Evolutionary conservation across 345 rosid species (phyloP).

Genomic region (Eucalyptus cloeziana): DNA sequence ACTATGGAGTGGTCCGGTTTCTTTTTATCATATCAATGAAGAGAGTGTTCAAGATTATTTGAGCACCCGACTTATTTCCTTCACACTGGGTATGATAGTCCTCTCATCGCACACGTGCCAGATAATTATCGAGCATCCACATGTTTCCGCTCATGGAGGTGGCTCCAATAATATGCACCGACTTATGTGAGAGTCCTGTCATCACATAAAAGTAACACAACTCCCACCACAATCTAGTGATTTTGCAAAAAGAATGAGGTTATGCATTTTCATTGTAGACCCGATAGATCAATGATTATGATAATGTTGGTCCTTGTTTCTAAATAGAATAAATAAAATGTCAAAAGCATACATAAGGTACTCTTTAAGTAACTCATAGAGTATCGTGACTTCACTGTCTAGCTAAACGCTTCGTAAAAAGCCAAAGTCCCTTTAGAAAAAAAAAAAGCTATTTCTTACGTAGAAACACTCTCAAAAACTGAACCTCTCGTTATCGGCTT

Average conservation of each 20-base stretch:
- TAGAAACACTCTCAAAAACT: not conserved
- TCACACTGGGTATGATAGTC: not conserved
- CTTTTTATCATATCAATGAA: not conserved
- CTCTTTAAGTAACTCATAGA: too few relatives aligned
- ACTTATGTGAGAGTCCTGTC: not conserved
- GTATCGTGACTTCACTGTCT: rapidly evolving
- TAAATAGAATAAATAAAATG: too few relatives aligned
- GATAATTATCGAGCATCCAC: not conserved
- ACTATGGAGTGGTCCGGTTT: not conserved
- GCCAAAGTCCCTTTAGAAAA: too few relatives aligned
- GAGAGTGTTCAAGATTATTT: not conserved
- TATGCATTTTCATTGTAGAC: not conserved
- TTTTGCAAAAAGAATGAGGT: not conserved
- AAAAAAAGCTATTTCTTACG: too few relatives aligned
- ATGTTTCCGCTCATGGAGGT: not conserved
- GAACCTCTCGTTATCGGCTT: not conserved
- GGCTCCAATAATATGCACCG: not conserved
- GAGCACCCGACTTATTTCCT: not conserved
- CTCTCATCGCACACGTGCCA: not conserved
- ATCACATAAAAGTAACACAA: not conserved
- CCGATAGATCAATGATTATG: too few relatives aligned
- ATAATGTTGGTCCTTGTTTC: too few relatives aligned
- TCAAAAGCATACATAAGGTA: not conserved
- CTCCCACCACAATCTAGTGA: not conserved
- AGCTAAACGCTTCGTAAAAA: not conserved